Base-by-base conservation (phyloP, 2,329 filamentous ascomycete genomes). In the Ramichloridium luteum region DNA sequence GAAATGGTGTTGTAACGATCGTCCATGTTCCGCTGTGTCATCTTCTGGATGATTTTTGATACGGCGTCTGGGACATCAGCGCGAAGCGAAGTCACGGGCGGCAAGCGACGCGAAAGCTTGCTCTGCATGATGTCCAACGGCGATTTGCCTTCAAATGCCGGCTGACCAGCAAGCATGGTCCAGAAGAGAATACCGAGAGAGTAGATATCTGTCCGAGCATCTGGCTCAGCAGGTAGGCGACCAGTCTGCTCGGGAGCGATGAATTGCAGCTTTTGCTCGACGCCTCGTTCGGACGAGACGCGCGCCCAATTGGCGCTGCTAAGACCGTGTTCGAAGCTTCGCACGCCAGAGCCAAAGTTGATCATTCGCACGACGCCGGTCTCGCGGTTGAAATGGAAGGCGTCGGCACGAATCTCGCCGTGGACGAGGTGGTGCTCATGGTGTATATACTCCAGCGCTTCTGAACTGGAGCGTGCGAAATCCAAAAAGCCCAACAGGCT, bases 181-280 rank as follows among this genome's bases (percentile, higher is more conserved):
- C 84, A 94, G 54, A 94, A 88, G 1, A 94, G 58, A 23, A 94
- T 77, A 3, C 88, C 88, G 1, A 94, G 63, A 1, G 83, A 86
- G 60, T 94, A 94, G 17, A 94, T 92, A 55, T 96, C 88, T 11
- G 88, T 94, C 25, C 88, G 73, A 26, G 73, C 82, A 57, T 94
- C 88, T 1, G 88, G 88, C 54, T 94, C 86, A 3, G 82, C 84
- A 3, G 85, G 82, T 70, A 94, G 80, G 13, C 88, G 77, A 10
- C 88, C 88, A 2, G 88, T 94, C 61, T 94, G 88, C 53, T 96
- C 88, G 0, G 88, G 86, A 28, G 85, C 88, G 51, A 94, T 92
- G 51, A 84, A 94, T 31, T 86, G 74, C 13, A 96, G 65, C 57
- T 93, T 93, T 51, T 86, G 78, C 58, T 84, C 85, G 25, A 85